A percentile compares a stretch with the other conserved stretches of the same genome.
phyloP scores from a whole-genome alignment of 345 rosid genomes.

The Nephelium lappaceum region DNA sequence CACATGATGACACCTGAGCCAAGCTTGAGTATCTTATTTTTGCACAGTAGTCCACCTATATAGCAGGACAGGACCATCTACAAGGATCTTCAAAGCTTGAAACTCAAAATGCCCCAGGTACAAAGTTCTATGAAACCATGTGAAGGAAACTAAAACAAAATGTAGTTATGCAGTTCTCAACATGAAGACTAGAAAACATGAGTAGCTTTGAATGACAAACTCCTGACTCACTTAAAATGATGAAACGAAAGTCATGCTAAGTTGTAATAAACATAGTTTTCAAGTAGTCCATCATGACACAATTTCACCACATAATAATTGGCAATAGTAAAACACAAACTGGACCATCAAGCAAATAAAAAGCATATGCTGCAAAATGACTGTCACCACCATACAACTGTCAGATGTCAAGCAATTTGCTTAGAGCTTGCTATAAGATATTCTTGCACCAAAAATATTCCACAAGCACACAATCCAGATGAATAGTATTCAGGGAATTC shows the following conservation, averaged over 20 bases:
- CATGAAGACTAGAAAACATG: neutral
- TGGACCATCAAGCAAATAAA: neutral
- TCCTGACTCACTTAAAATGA: neutral
- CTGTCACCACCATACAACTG: neutral
- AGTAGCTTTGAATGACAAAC: neutral
- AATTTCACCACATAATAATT: neutral
- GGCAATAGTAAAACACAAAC: neutral
- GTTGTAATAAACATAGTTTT: neutral
- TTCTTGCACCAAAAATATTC: neutral
- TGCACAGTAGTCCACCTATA: neutral
- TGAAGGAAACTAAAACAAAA: neutral
- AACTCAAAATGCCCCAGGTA: neutral
- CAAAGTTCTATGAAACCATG: neutral
- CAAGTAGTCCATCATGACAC: neutral
- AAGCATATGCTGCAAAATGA: neutral
- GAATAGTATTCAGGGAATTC: neutral
- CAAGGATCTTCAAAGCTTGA: neutral
- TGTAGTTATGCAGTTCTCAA: neutral
- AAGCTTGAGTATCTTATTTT: neutral
- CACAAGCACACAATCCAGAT: neutral
- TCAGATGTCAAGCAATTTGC: neutral
- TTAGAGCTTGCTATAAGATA: neutral
- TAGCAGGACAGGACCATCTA: neutral
- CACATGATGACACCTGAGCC: slow-evolving; percentile 4
- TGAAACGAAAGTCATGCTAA: neutral